Conservation (phyloP, 352 stramenopile genomes). For the Stephanocyclus meneghinianus region DNA sequence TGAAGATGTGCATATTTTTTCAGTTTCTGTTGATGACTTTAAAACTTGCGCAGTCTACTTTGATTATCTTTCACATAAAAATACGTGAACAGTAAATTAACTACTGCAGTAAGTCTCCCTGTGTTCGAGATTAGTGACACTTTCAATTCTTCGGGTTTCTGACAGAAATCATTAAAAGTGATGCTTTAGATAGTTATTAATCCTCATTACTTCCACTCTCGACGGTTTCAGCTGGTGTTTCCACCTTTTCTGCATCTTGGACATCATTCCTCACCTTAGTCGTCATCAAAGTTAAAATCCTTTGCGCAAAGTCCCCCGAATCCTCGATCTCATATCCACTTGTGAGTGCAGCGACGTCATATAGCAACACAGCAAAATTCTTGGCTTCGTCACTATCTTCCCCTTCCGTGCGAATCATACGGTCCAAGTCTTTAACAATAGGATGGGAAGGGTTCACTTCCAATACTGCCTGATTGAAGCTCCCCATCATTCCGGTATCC, state of each 20-base stretch:
- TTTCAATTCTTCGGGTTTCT: no score
- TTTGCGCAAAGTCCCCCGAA: constrained; percentile 78
- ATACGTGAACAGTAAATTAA: no score
- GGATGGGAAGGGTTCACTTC: constrained; percentile 87
- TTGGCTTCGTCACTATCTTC: constrained; percentile 76
- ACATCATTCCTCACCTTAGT: constrained; percentile 49
- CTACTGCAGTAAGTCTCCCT: no score
- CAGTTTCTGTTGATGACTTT: no score
- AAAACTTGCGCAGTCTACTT: no score
- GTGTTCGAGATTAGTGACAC: no score
- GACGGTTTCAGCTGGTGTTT: neutral
- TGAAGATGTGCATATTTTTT: no score
- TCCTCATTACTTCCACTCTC: neutral
- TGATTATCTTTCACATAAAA: no score
- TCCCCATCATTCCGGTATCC: constrained; percentile 52
- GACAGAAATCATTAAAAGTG: no score
- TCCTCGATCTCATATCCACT: constrained; percentile 86
- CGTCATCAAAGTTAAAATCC: constrained; percentile 82
- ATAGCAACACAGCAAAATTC: constrained; percentile 81
- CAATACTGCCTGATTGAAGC: constrained; percentile 84
- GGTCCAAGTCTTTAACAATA: constrained; percentile 81
- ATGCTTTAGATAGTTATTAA: neutral
- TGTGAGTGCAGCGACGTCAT: constrained; percentile 86
- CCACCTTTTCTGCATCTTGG: constrained; percentile 30
- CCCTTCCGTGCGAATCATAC: constrained; percentile 62